These are phyloP conservation scores for Butyriboletus loyo DNA, from an alignment of 768 basidiomycete genomes.

Conservation along the genomic window DNA sequence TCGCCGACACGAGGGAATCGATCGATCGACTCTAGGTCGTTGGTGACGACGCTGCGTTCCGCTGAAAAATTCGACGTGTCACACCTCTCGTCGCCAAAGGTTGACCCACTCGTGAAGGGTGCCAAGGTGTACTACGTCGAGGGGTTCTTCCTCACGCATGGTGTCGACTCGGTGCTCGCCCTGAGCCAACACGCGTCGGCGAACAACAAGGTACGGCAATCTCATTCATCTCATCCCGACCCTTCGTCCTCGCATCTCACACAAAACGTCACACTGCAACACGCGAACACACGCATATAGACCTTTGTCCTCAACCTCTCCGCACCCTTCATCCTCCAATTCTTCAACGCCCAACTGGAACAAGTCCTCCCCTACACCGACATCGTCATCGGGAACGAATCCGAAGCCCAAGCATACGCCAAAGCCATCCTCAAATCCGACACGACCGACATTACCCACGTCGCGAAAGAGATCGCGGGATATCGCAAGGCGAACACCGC, in stretches of 20 bases:
- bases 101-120: constrained; percentile 72
- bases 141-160: constrained; percentile 97
- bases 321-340: constrained; percentile 95
- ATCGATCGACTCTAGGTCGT: constrained; percentile 51
- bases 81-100: constrained; percentile 72
- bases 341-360: constrained; percentile 82
- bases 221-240: neutral
- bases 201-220: constrained; percentile 60
- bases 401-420: constrained; percentile 89
- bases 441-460: constrained; percentile 58
- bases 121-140: constrained; percentile 93
- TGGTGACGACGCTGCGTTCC: constrained; percentile 86
- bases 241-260: neutral
- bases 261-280: no score
- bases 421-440: constrained; percentile 64
- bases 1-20: neutral
- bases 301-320: constrained; percentile 91
- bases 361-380: constrained; percentile 82
- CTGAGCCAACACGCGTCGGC: constrained; percentile 75
- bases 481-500: constrained; percentile 80
- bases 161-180: constrained; percentile 63
- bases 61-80: constrained; percentile 87
- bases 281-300: constrained; percentile 36
- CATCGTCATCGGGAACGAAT: constrained; percentile 93
- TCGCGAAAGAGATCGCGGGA: constrained; percentile 74